Evolutionary conservation across 805 yeast genomes (phyloP).

Genomic region (Metschnikowia picachoensis): DNA sequence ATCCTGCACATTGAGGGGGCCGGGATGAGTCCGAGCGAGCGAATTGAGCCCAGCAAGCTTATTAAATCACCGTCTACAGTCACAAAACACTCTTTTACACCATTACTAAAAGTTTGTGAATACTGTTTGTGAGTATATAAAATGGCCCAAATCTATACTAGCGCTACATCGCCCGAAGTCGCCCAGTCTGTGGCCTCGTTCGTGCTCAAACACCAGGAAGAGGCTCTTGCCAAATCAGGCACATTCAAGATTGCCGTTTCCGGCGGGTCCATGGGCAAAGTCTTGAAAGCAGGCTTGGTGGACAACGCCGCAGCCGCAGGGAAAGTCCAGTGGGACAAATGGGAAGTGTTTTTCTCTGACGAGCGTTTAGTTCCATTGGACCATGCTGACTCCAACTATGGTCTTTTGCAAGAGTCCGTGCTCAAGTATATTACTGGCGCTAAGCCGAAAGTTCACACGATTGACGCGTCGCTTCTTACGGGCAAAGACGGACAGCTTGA

Average conservation of each 20-base stretch:
- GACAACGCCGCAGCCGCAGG: conserved; percentile 44
- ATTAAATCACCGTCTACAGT: no score
- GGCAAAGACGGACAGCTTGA: conserved; percentile 42
- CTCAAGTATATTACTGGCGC: conserved; percentile 42
- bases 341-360: conserved; percentile 85
- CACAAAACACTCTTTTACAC: no score
- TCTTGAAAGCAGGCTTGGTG: conserved; percentile 62
- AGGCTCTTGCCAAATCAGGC: conserved; percentile 43
- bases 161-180: conserved; percentile 53
- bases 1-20: conserved; percentile 3
- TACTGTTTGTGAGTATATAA: not conserved
- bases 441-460: conserved; percentile 62
- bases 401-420: conserved; percentile 65
- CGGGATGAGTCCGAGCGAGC: not conserved
- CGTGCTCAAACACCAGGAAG: conserved; percentile 58
- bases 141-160: conserved; percentile 37
- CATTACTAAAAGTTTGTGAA: no score
- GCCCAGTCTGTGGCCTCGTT: conserved; percentile 64
- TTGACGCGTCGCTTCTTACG: conserved; percentile 58
- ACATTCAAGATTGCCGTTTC: conserved; percentile 75
- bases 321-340: conserved; percentile 60
- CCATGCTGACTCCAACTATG: conserved; percentile 83
- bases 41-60: not conserved
- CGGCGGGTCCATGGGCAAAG: conserved; percentile 88
- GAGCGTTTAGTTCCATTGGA: conserved; percentile 84